Evolutionary conservation across 345 rosid genomes (phyloP), one percentile per base, ranked within the genome.

Genomic region (Cardamine resedifolia): DNA sequence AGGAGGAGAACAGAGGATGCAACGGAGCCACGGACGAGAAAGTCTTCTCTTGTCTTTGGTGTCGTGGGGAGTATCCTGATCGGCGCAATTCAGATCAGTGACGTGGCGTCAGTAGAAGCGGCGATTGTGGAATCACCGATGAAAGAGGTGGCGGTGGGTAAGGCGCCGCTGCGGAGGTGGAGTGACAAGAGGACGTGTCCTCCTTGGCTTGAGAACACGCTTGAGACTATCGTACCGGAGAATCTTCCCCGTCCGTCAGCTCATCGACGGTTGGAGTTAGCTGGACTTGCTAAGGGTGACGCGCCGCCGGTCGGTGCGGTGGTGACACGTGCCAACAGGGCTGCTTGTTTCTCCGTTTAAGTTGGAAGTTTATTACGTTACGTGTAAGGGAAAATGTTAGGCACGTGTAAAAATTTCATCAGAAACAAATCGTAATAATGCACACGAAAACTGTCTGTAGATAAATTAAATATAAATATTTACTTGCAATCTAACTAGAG

Each of bases 151-250:
- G 26, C 30, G 3, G 9, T 2, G 14, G 20, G 7, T 1, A 11
- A 5, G 50, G 48, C 21, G 9, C 10, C 51, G 8, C 43, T 64
- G 16, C 9, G 78, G 8, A 83, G 80, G 62, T 86, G 90, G 90
- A 86, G 90, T 12, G 87, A 86, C 4, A 78, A 70, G 55, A 78
- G 86, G n/a, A 27, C n/a, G 4, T 84, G 90, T 66, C 90, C 84
- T 0, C 78, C 90, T 3, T 86, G 91, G 88, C 61, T 51, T 26
- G 10, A 36, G 33, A 86, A 83, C 44, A 81, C 87, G 2, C 61
- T 86, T 0, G 85, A 84, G 77, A 77, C 82, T 2, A 79, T 83
- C 10, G 88, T 86, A 47, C 91, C 91, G 1, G 91, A 86, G 81
- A 86, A 86, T 76, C 91, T 86, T 47, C 91, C 87, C 0, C 79